Evolutionary conservation across 805 yeast species (phyloP).

Genomic region (Danielia reshetovae): DNA sequence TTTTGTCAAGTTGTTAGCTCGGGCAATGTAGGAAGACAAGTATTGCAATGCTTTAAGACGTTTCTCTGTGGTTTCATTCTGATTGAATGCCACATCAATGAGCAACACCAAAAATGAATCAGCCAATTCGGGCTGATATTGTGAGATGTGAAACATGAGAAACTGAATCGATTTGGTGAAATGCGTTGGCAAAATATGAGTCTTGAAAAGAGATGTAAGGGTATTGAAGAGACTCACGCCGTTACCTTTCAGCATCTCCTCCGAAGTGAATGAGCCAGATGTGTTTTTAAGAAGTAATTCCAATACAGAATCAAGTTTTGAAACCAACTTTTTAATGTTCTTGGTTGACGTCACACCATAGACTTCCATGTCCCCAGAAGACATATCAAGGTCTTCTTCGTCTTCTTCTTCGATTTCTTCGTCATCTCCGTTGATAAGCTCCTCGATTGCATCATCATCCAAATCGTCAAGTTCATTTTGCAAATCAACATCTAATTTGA

Average conservation of each 20-base stretch:
- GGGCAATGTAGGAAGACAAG: slow-evolving; percentile 81
- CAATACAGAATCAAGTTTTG: slow-evolving; percentile 71
- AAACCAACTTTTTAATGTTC: slow-evolving; percentile 51
- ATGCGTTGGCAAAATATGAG: slow-evolving; percentile 87
- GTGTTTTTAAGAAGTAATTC: slow-evolving; percentile 53
- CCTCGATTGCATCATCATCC: slow-evolving; percentile 65
- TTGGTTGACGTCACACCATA: slow-evolving; percentile 34
- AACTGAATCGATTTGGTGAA: slow-evolving; percentile 87
- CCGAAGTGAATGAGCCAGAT: slow-evolving; percentile 43
- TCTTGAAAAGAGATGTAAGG: slow-evolving; percentile 69
- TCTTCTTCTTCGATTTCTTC: slow-evolving; percentile 34
- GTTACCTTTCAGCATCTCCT: slow-evolving; percentile 53
- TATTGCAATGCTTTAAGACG: slow-evolving; percentile 90
- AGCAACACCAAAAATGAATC: slow-evolving; percentile 81
- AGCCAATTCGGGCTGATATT: slow-evolving; percentile 73
- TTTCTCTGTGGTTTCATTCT: slow-evolving; percentile 63
- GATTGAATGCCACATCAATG: slow-evolving; percentile 77
- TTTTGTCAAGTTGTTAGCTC: slow-evolving; percentile 70
- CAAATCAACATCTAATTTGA: slow-evolving; percentile 86
- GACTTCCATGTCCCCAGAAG: slow-evolving; percentile 30
- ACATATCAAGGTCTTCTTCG: slow-evolving; percentile 21
- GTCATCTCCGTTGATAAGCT: slow-evolving; percentile 40
- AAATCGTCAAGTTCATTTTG: slow-evolving; percentile 84
- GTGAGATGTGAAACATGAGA: slow-evolving; percentile 74
- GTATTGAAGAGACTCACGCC: slow-evolving; percentile 70